These are phyloP conservation scores for Globisporangium barbulae DNA, from an alignment of 352 stramenopile species.

Conservation along the genomic window DNA sequence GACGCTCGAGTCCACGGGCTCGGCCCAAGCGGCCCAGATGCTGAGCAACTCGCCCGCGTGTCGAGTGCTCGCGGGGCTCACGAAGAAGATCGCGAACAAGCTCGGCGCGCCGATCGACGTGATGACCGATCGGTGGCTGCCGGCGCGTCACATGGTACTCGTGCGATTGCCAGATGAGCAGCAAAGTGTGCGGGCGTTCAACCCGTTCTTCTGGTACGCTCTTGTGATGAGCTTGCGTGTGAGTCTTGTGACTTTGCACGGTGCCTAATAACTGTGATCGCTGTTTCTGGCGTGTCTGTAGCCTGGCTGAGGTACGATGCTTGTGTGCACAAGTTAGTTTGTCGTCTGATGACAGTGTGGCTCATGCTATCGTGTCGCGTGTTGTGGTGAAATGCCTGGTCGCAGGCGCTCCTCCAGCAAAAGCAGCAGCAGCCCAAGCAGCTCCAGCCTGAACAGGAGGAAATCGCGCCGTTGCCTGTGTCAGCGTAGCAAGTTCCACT, in stretches of 20 bases:
- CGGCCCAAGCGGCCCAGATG: slow-evolving; percentile 36
- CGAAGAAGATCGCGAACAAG: slow-evolving; percentile 85
- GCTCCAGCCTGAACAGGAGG: background rate
- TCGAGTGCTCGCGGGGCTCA: slow-evolving; percentile 70
- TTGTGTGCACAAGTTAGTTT: too few species aligned
- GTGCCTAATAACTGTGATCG: background rate
- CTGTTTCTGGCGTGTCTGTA: background rate
- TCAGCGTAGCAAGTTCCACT: background rate
- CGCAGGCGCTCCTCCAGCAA: slow-evolving; percentile 1
- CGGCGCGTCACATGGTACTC: slow-evolving; percentile 30
- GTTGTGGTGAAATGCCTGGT: background rate
- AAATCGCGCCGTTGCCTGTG: background rate
- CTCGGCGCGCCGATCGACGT: slow-evolving; percentile 72
- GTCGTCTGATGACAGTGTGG: too few species aligned
- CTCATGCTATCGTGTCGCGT: background rate
- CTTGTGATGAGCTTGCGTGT: background rate
- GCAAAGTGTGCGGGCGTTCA: slow-evolving; percentile 45
- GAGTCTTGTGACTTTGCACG: background rate
- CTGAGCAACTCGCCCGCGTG: slow-evolving; percentile 71
- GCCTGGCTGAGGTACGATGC: background rate
- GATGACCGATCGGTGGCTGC: slow-evolving; percentile 84
- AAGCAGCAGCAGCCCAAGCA: background rate
- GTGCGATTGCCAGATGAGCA: slow-evolving; percentile 11
- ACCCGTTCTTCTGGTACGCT: slow-evolving; percentile 69
- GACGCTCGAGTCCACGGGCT: slow-evolving; percentile 51